Percentiles rank a stretch among this genome's conserved stretches.
Conservation (phyloP, 305 asterid species). For the Fraxinus greggii region DNA sequence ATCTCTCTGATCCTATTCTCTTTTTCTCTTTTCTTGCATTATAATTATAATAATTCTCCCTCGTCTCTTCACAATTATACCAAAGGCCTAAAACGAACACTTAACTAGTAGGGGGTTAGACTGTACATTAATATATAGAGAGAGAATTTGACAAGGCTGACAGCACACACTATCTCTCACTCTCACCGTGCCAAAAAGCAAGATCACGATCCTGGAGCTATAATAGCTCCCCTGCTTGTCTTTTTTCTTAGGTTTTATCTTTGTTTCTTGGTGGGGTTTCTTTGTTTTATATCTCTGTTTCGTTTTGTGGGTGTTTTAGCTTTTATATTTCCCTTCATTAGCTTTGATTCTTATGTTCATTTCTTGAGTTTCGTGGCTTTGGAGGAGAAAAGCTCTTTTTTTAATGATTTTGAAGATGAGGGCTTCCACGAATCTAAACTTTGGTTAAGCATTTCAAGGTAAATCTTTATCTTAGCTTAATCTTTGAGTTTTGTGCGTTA, state of each 20-base stretch:
- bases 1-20: constrained; percentile 27
- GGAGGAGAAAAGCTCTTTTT: not conserved
- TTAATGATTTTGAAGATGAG: constrained; percentile 23
- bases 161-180: constrained; percentile 25
- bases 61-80: constrained; percentile 5
- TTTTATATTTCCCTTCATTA: not conserved
- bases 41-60: not conserved
- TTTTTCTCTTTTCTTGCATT: not conserved
- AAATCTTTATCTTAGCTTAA: not conserved
- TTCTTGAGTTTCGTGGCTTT: not conserved
- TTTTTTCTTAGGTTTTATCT: constrained; percentile 21
- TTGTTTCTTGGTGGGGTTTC: constrained; percentile 24
- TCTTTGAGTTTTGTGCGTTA: not conserved
- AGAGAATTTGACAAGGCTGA: constrained; percentile 24
- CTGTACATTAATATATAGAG: not conserved
- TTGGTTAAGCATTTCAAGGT: constrained; percentile 28
- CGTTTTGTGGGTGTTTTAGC: constrained; percentile 9
- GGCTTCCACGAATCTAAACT: constrained; percentile 27
- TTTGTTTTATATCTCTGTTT: not conserved
- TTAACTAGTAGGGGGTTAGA: not conserved
- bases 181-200: constrained; percentile 44
- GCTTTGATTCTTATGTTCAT: constrained; percentile 1
- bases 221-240: constrained; percentile 24
- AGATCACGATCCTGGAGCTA: constrained; percentile 34
- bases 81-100: not conserved